These are phyloP conservation scores for Lichtheimia ramosa DNA, from an alignment of 371 early-diverging fungal species.

Conservation along the genomic window DNA sequence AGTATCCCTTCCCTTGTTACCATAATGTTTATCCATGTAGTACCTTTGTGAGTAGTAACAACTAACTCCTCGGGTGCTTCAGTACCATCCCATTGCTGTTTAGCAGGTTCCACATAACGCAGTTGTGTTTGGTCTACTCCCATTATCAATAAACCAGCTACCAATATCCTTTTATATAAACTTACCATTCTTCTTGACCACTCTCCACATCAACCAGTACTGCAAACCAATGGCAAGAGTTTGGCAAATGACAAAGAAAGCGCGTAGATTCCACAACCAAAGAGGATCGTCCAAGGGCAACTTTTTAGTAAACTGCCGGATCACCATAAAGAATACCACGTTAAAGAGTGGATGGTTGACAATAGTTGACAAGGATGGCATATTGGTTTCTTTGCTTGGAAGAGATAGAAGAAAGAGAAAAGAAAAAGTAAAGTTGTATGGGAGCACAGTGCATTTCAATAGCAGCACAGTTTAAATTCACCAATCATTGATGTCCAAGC, in stretches of 20 bases:
- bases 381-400: constrained; percentile 1
- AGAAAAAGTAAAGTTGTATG: no score
- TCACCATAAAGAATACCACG: constrained; percentile 28
- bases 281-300: constrained; percentile 31
- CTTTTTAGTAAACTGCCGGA: constrained; percentile 34
- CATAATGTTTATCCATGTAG: not conserved
- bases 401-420: no score
- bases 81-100: constrained; percentile 42
- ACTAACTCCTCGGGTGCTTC: constrained; percentile 30
- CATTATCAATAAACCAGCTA: not conserved
- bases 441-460: no score
- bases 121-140: constrained; percentile 35
- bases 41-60: constrained; percentile 36
- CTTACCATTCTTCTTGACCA: constrained; percentile 43
- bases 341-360: constrained; percentile 37
- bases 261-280: constrained; percentile 27
- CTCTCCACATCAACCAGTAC: constrained; percentile 31
- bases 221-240: constrained; percentile 23
- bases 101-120: constrained; percentile 39
- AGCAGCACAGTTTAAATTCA: no score
- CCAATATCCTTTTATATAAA: not conserved
- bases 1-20: not conserved
- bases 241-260: constrained; percentile 33
- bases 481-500: no score
- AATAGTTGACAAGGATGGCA: constrained; percentile 20